These are phyloP conservation scores for Corchorus olitorius DNA, from an alignment of 345 rosid genomes.

Conservation along the genomic window DNA sequence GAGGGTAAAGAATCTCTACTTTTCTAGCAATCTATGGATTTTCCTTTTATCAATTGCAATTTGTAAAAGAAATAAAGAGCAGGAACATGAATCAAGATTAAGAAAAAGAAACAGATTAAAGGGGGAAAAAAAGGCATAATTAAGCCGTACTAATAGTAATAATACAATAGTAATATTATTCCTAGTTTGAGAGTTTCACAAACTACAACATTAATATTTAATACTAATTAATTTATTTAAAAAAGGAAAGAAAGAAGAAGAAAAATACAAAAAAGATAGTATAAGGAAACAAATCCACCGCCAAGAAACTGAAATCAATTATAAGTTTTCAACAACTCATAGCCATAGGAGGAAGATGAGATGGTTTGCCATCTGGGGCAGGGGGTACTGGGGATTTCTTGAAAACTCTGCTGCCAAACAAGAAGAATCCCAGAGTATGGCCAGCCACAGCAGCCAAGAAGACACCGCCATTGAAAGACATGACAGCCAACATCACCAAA, in stretches of 20 bases:
- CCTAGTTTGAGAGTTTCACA: neutral
- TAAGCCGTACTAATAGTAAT: neutral
- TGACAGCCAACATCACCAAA: constrained; percentile 76
- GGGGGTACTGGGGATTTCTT: constrained; percentile 23
- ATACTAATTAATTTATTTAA: too few relatives aligned
- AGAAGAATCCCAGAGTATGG: constrained; percentile 59
- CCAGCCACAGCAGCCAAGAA: constrained; percentile 72
- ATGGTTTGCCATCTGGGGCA: constrained; percentile 25
- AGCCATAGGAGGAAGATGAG: constrained; percentile 40
- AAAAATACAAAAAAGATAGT: too few relatives aligned
- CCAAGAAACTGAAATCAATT: neutral
- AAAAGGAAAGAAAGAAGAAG: too few relatives aligned
- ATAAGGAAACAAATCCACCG: neutral
- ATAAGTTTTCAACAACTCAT: neutral
- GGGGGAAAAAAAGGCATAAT: neutral
- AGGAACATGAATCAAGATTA: neutral
- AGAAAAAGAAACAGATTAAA: neutral
- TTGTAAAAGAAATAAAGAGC: neutral
- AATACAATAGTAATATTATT: neutral
- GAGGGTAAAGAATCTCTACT: neutral
- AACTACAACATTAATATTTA: neutral
- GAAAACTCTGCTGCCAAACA: constrained; percentile 60
- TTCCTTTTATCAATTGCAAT: neutral
- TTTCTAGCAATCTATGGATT: neutral
- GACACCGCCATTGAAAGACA: constrained; percentile 88